phyloP scores from a whole-genome alignment of 805 yeast genomes.

The Wickerhamiella australiensis region DNA sequence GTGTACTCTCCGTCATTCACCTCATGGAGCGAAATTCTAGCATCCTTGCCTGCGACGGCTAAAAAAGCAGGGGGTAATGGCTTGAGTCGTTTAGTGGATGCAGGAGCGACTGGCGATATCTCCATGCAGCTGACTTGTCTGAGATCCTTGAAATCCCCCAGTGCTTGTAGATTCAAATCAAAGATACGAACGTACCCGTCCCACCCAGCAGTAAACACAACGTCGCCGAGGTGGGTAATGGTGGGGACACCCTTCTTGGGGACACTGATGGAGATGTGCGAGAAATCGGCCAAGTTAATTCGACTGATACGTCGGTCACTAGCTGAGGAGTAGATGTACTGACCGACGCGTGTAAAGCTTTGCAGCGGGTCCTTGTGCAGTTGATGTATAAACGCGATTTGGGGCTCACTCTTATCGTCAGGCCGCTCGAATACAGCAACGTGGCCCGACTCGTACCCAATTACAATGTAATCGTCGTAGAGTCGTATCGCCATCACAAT shows the following conservation, averaged over 20 bases:
- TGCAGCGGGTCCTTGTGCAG: slow-evolving; percentile 29
- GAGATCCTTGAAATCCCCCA: background rate
- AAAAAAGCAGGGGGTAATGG: slow-evolving; percentile 25
- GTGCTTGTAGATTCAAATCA: background rate
- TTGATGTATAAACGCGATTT: slow-evolving; percentile 1
- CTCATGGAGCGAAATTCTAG: slow-evolving; percentile 36
- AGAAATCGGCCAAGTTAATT: background rate
- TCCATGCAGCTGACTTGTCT: slow-evolving; percentile 17
- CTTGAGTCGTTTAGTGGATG: slow-evolving; percentile 13
- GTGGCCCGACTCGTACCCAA: slow-evolving; percentile 72
- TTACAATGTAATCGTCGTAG: slow-evolving; percentile 27
- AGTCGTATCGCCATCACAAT: slow-evolving; percentile 62
- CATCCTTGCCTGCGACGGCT: slow-evolving; percentile 45
- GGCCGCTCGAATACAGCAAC: slow-evolving; percentile 26
- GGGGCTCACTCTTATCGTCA: background rate
- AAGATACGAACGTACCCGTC: slow-evolving; percentile 30
- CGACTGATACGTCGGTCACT: slow-evolving; percentile 7
- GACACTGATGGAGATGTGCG: background rate
- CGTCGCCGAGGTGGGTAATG: slow-evolving; percentile 14
- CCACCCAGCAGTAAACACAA: slow-evolving; percentile 30
- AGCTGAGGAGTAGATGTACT: slow-evolving; percentile 2
- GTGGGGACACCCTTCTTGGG: slow-evolving; percentile 9
- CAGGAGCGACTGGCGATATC: background rate
- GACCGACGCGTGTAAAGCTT: slow-evolving; percentile 20
- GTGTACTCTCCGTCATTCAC: background rate